These are phyloP conservation scores for Alloascoidea africana DNA, from an alignment of 805 yeast species.

Conservation along the genomic window DNA sequence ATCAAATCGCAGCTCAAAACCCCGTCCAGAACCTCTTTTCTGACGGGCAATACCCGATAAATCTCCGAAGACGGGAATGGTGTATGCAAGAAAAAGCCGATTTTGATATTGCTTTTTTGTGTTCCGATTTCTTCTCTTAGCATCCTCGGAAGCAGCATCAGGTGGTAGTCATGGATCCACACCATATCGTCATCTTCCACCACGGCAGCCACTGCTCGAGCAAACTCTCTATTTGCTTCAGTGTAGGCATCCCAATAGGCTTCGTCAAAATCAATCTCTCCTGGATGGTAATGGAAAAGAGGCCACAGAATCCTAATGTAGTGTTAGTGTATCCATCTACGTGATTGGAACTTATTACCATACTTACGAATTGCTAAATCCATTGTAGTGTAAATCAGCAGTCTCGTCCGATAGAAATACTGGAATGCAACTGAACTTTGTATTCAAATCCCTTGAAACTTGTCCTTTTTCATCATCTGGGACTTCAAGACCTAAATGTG, in stretches of 20 bases:
- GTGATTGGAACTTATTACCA: no score
- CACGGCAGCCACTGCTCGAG: slow-evolving; percentile 51
- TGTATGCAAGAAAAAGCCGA: slow-evolving; percentile 93
- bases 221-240: slow-evolving; percentile 79
- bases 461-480: slow-evolving; percentile 58
- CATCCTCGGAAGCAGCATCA: slow-evolving; percentile 89
- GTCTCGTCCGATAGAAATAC: slow-evolving; percentile 75
- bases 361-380: slow-evolving; percentile 90
- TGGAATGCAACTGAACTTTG: slow-evolving; percentile 80
- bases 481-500: slow-evolving; percentile 48
- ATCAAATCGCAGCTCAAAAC: slow-evolving; percentile 86
- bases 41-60: slow-evolving; percentile 87
- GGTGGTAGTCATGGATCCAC: slow-evolving; percentile 97
- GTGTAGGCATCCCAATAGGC: slow-evolving; percentile 96
- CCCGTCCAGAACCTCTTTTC: slow-evolving; percentile 83
- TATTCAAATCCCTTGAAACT: slow-evolving; percentile 56
- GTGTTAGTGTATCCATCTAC: no score
- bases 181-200: slow-evolving; percentile 75
- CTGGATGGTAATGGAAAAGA: slow-evolving; percentile 95
- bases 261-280: slow-evolving; percentile 96
- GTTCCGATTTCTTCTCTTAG: slow-evolving; percentile 45
- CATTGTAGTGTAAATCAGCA: slow-evolving; percentile 94
- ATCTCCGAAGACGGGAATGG: slow-evolving; percentile 98
- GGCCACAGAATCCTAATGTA: slow-evolving; percentile 98
- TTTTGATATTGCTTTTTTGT: slow-evolving; percentile 38